These are phyloP conservation scores for Cordyceps fumosorosea DNA, from an alignment of 2,329 filamentous ascomycete species.

Conservation along the genomic window DNA sequence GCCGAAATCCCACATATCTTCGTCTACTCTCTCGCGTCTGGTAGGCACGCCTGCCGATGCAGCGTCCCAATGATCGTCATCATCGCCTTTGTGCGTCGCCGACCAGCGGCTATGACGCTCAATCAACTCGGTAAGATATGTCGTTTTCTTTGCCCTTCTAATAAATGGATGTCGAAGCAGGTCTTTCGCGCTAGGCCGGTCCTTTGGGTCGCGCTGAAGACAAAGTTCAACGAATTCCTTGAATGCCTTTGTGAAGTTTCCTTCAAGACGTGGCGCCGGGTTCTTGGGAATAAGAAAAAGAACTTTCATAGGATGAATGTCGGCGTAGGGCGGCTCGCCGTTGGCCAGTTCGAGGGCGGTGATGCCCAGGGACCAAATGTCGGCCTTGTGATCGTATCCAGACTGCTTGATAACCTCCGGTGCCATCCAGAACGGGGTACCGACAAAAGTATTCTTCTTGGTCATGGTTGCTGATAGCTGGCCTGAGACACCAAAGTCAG, in stretches of 20 bases:
- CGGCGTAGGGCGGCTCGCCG: constrained; percentile 88
- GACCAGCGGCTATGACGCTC: constrained; percentile 85
- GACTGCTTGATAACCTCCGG: constrained; percentile 98
- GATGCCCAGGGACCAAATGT: constrained; percentile 96
- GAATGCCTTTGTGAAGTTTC: constrained; percentile 74
- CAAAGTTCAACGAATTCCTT: constrained; percentile 82
- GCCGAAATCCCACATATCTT: constrained; percentile 98
- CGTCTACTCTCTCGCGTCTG: constrained; percentile 54
- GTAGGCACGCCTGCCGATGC: constrained; percentile 45
- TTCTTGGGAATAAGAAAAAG: constrained; percentile 96
- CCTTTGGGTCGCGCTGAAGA: constrained; percentile 79
- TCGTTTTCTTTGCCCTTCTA: constrained; percentile 85
- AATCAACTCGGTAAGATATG: constrained; percentile 93
- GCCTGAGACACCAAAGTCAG: constrained; percentile 94
- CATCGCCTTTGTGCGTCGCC: constrained; percentile 66
- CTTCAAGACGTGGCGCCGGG: constrained; percentile 71
- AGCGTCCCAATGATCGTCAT: constrained; percentile 54
- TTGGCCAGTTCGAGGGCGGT: constrained; percentile 87
- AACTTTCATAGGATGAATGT: constrained; percentile 98
- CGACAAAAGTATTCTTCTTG: constrained; percentile 98
- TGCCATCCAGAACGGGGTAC: constrained; percentile 99
- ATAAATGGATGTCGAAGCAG: constrained; percentile 87
- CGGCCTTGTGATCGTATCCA: constrained; percentile 94
- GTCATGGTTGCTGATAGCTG: constrained; percentile 98
- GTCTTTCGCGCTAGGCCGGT: constrained; percentile 80